Percentiles rank a stretch among this genome's conserved stretches.
These are phyloP conservation scores for Fagus crenata DNA, from an alignment of 306 rosid species.

Conservation along the genomic window DNA sequence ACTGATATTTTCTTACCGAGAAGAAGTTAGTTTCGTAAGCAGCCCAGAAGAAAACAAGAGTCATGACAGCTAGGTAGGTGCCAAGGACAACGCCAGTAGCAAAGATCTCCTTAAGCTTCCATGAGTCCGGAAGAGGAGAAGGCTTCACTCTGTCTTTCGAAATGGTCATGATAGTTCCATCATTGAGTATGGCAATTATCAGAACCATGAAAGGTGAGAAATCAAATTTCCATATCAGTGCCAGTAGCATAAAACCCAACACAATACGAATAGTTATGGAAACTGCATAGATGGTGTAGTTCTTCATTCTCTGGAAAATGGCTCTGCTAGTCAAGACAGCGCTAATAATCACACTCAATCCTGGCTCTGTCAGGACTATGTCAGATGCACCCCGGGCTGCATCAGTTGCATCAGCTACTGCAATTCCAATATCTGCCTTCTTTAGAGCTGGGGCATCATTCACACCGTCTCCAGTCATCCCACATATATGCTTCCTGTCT, in stretches of 20 bases:
- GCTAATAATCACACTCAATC: conserved; percentile 79
- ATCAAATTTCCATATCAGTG: conserved; percentile 88
- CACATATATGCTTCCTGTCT: conserved; percentile 74
- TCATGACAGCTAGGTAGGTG: conserved; percentile 80
- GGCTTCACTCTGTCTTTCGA: conserved; percentile 91
- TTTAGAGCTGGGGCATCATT: conserved; percentile 92
- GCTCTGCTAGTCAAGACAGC: conserved; percentile 92
- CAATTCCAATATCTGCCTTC: conserved; percentile 86
- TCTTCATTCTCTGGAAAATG: conserved; percentile 93
- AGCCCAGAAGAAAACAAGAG: conserved; percentile 84
- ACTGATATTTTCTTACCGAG: conserved; percentile 41
- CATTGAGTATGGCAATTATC: conserved; percentile 83
- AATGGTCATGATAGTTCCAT: conserved; percentile 95
- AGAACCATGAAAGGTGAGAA: conserved; percentile 96
- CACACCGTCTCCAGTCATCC: conserved; percentile 98
- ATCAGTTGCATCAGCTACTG: conserved; percentile 94
- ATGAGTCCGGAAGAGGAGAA: conserved; percentile 90
- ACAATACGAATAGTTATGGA: conserved; percentile 86
- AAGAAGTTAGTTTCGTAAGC: conserved; percentile 64
- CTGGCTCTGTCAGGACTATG: conserved; percentile 88
- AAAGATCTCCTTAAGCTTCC: conserved; percentile 89
- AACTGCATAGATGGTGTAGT: conserved; percentile 88
- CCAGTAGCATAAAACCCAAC: conserved; percentile 72
- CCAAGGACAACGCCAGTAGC: conserved; percentile 78
- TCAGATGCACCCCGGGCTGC: conserved; percentile 93